Conservation (phyloP, 2,329 filamentous ascomycete genomes). For the Verticillium tricorpus region DNA sequence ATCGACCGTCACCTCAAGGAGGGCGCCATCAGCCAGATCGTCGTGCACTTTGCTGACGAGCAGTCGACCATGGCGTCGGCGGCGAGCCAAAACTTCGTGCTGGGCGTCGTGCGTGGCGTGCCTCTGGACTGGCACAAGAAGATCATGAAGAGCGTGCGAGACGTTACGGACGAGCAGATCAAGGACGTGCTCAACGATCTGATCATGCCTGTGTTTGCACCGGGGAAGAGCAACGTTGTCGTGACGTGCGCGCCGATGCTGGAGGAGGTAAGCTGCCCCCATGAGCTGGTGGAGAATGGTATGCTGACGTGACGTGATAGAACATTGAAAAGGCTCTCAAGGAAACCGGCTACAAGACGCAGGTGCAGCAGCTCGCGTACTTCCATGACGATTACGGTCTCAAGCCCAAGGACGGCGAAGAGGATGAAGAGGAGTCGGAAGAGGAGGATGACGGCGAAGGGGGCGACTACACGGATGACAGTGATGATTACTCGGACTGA, state of each 20-base stretch:
- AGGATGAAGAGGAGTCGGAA: constrained; percentile 54
- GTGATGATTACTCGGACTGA: constrained; percentile 25
- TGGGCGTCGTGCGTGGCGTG: constrained; percentile 72
- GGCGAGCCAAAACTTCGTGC: constrained; percentile 77
- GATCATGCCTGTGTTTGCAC: constrained; percentile 74
- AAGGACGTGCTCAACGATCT: constrained; percentile 68
- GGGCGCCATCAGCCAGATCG: constrained; percentile 84
- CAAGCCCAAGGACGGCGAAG: constrained; percentile 55
- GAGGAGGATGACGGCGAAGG: constrained; percentile 49
- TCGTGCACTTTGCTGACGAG: constrained; percentile 81
- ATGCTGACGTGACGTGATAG: constrained; percentile 36
- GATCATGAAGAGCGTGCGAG: constrained; percentile 71
- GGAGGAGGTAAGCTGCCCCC: constrained; percentile 62
- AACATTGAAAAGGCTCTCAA: constrained; percentile 71
- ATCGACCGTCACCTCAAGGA: constrained; percentile 83
- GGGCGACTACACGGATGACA: constrained; percentile 28
- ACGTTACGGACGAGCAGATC: constrained; percentile 73
- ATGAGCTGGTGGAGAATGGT: background rate
- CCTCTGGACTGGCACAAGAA: constrained; percentile 72
- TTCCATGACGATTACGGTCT: constrained; percentile 92
- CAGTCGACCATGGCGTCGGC: constrained; percentile 81
- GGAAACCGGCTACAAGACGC: constrained; percentile 71
- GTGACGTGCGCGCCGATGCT: constrained; percentile 84
- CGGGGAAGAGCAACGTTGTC: constrained; percentile 77
- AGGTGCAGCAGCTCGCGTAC: constrained; percentile 67